A percentile compares a stretch with the other conserved stretches of the same genome.
Conservation (phyloP, 2,329 filamentous ascomycete species). For the Ophioceras dolichostomum region DNA sequence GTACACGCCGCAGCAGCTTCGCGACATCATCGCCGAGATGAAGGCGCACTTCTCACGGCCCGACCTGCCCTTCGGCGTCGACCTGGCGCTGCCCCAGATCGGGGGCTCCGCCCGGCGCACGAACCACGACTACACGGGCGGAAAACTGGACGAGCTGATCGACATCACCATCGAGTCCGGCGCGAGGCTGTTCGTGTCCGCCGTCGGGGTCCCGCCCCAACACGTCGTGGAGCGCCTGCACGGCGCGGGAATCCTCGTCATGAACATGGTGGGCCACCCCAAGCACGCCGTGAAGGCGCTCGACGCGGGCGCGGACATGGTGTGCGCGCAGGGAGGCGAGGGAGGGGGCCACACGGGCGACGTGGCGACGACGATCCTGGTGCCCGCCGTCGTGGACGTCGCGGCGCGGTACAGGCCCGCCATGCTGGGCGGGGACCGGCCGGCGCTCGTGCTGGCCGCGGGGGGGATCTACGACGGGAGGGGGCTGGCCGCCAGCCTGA, state of each 20-base stretch:
- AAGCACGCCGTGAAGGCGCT: conserved; percentile 85
- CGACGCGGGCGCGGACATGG: conserved; percentile 74
- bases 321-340: conserved; percentile 88
- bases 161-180: conserved; percentile 75
- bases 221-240: conserved; percentile 67
- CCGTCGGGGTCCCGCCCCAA: conserved; percentile 74
- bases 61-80: conserved; percentile 74
- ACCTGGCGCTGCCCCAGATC: conserved; percentile 82
- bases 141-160: conserved; percentile 77
- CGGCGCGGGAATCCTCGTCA: conserved; percentile 66
- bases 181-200: conserved; percentile 75
- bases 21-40: conserved; percentile 72
- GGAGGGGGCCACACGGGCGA: conserved; percentile 90
- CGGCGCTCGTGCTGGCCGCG: conserved; percentile 75
- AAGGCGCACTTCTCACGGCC: conserved; percentile 59
- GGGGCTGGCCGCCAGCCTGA: conserved; percentile 66
- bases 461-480: conserved; percentile 79
- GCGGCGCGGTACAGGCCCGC: conserved; percentile 59
- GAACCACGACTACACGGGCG: conserved; percentile 91
- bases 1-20: conserved; percentile 64
- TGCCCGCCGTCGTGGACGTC: conserved; percentile 79
- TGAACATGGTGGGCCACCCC: conserved; percentile 96
- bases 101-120: conserved; percentile 76
- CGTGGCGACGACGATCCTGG: conserved; percentile 72
- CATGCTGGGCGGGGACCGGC: conserved; percentile 51